Evolutionary conservation across 2,329 filamentous ascomycete genomes (phyloP).

Genomic region (Epichloe bromicola): DNA sequence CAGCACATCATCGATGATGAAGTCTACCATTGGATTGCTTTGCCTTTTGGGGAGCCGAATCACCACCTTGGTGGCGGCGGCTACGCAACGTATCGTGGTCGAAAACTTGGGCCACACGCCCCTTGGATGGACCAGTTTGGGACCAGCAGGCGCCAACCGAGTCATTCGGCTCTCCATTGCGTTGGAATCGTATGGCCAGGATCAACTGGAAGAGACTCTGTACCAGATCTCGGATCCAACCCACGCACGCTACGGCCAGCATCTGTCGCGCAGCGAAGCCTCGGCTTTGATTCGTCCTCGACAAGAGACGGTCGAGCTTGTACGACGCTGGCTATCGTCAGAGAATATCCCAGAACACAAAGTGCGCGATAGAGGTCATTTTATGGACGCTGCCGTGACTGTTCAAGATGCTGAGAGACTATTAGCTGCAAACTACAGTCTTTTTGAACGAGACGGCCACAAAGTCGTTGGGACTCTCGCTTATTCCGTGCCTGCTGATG

Average conservation of each 20-base stretch:
- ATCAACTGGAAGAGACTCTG: slow-evolving; percentile 29
- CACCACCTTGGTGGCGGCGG: neutral
- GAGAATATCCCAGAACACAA: slow-evolving; percentile 24
- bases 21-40: neutral
- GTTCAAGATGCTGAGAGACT: slow-evolving; percentile 29
- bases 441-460: slow-evolving; percentile 24
- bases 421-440: slow-evolving; percentile 31
- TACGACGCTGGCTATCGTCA: slow-evolving; percentile 32
- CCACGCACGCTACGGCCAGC: slow-evolving; percentile 32
- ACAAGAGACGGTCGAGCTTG: slow-evolving; percentile 22
- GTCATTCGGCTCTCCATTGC: slow-evolving; percentile 19
- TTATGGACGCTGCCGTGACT: slow-evolving; percentile 29
- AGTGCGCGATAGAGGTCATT: slow-evolving; percentile 22
- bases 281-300: slow-evolving; percentile 34
- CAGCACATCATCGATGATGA: neutral
- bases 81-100: slow-evolving; percentile 5
- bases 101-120: slow-evolving; percentile 11
- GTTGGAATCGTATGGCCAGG: slow-evolving; percentile 13
- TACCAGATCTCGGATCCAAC: slow-evolving; percentile 35
- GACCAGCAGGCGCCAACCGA: slow-evolving; percentile 8
- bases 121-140: slow-evolving; percentile 12
- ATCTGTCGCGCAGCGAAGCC: slow-evolving; percentile 35
- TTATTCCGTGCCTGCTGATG: slow-evolving; percentile 25
- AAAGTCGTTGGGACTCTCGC: slow-evolving; percentile 26
- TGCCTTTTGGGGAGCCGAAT: neutral